phyloP scores from a whole-genome alignment of 768 basidiomycete species.

The Cystobasidium tubakii region DNA sequence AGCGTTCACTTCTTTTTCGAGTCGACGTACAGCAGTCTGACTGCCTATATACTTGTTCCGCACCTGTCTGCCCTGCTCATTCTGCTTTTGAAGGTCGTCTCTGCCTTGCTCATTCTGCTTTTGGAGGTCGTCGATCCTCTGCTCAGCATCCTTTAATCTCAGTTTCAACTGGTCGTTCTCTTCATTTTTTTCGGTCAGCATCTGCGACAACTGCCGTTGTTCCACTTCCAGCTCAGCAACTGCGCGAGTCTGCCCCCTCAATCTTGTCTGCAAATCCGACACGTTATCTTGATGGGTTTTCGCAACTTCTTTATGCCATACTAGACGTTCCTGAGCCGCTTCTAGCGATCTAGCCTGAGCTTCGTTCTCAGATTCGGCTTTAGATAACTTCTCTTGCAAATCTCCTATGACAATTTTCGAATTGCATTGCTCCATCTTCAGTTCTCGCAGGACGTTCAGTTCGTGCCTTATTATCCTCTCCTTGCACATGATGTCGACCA shows the following conservation, averaged over 20 bases:
- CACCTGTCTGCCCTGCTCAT: too few relatives aligned
- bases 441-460: neutral
- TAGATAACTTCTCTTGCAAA: neutral
- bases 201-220: neutral
- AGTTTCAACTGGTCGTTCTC: neutral
- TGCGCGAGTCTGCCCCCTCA: neutral
- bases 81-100: too few relatives aligned
- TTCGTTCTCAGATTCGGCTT: neutral
- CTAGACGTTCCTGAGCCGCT: neutral
- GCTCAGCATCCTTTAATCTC: neutral
- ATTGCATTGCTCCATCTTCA: neutral
- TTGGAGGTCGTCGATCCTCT: neutral
- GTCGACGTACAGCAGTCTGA: neutral
- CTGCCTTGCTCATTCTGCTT: too few relatives aligned
- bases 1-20: neutral
- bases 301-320: neutral
- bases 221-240: neutral
- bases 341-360: neutral
- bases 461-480: slow-evolving; percentile 11
- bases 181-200: neutral
- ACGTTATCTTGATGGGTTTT: neutral
- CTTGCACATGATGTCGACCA: neutral
- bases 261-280: neutral
- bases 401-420: too few relatives aligned
- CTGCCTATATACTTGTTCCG: neutral